Base-by-base conservation (phyloP, 2,329 filamentous ascomycete genomes). In the Fusarium equiseti region DNA sequence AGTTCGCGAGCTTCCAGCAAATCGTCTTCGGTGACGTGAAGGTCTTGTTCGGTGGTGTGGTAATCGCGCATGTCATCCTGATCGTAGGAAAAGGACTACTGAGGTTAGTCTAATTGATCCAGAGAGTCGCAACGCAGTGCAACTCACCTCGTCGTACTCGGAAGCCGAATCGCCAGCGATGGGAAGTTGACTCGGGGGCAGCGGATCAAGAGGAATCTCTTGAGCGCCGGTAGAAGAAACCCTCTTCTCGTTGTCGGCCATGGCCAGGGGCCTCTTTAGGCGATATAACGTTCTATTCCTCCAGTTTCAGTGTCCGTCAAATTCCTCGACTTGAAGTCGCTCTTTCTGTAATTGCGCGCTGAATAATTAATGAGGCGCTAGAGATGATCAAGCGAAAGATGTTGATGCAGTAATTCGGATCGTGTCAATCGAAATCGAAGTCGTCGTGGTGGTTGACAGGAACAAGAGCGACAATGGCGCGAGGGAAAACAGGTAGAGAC, bases 1-100 rank as follows among this genome's bases (percentile, higher is more conserved):
- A 83, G 75, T 63, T 83, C 82, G 69, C 81, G 82, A 56, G 83
- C 83, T 71, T 85, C 81, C 57, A 82, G 79, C 11, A 85, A 76
- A 65, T 85, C 83, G 49, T 83, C 79, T 69, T 84, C 82, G 49
- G 83, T 84, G 32, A 83, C 82, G 65, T 84, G 83, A 58, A 84
- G 79, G 60, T 81, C 78, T 59, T 81, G 79, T 69, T 80, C 79
- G 27, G 79, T 75, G 9, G 69, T 64, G 27, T 73, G 74, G 54
- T 77, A 76, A 53, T 79, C 76, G 66, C 66, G 73, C 26, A 78
- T 64, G 46, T 80, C 80, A 70, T 81, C 80, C 72, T 81, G 79
- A 56, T 81, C 77, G 64, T 81, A 81, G 11, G 79, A 79, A 59
- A 81, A 81, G 62, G 80, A 79, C 72, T 80, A 31, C 51, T 59